These are phyloP conservation scores for Talaromyces sp. DNA, from an alignment of 2,329 filamentous ascomycete genomes.

Conservation along the genomic window DNA sequence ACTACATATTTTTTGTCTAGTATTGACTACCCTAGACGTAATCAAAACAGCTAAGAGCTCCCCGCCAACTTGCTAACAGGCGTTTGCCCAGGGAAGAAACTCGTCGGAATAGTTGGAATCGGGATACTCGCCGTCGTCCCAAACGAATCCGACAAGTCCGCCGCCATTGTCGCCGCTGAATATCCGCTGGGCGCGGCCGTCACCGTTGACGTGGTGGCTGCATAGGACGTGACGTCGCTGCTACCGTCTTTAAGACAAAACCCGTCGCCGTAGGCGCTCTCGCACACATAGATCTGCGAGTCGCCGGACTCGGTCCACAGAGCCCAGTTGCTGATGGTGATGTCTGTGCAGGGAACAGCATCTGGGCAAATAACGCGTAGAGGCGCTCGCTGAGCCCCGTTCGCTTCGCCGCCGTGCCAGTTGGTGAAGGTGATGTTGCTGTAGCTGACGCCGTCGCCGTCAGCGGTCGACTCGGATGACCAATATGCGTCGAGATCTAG, in stretches of 20 bases:
- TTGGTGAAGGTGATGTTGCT: constrained; percentile 49
- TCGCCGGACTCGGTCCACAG: constrained; percentile 37
- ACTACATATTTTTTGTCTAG: no score
- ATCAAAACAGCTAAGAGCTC: neutral
- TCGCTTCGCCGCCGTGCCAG: constrained; percentile 49
- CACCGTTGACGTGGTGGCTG: constrained; percentile 16
- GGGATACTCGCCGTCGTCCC: constrained; percentile 20
- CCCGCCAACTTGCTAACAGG: constrained; percentile 17
- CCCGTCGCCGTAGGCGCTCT: constrained; percentile 45
- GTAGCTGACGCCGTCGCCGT: constrained; percentile 48
- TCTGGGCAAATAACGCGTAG: constrained; percentile 49
- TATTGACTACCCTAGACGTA: neutral
- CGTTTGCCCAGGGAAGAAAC: constrained; percentile 26
- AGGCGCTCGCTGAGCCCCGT: constrained; percentile 48
- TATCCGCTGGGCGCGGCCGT: constrained; percentile 22
- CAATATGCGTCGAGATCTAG: constrained; percentile 53
- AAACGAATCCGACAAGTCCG: constrained; percentile 19
- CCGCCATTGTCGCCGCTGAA: constrained; percentile 22
- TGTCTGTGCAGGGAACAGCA: constrained; percentile 47
- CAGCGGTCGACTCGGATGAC: constrained; percentile 35
- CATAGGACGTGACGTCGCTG: constrained; percentile 14
- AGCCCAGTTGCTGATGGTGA: constrained; percentile 46
- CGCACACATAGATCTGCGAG: constrained; percentile 40
- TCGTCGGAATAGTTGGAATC: constrained; percentile 22
- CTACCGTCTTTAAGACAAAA: constrained; percentile 37